A percentile compares a stretch with the other conserved stretches of the same genome.
Conservation (phyloP, 495 filamentous ascomycete genomes). For the Penicillium herquei region DNA sequence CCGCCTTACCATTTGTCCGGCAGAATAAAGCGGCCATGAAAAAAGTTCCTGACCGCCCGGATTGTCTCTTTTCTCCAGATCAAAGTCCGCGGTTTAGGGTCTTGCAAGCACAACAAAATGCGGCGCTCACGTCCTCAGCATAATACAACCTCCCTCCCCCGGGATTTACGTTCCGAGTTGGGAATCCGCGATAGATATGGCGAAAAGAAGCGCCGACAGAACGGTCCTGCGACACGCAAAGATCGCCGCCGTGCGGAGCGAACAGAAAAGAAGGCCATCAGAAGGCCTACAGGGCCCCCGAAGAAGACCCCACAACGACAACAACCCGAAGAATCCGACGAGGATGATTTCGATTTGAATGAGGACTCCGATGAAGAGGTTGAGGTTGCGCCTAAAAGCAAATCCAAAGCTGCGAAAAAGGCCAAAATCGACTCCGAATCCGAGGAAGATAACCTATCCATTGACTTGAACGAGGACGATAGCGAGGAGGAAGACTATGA, state of each 20-base stretch:
- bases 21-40: constrained; percentile 23
- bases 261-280: constrained; percentile 49
- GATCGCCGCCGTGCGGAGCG: constrained; percentile 60
- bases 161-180: constrained; percentile 57
- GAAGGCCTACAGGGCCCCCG: constrained; percentile 16
- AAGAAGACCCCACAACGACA: constrained; percentile 8
- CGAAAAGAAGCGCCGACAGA: constrained; percentile 39
- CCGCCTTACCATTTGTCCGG: constrained; percentile 24
- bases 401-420: constrained; percentile 15
- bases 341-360: constrained; percentile 26
- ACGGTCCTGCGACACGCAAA: constrained; percentile 51
- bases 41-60: constrained; percentile 24
- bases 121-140: constrained; percentile 42
- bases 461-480: constrained; percentile 2
- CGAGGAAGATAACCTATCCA: neutral
- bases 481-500: constrained; percentile 1
- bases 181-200: constrained; percentile 46
- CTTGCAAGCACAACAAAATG: constrained; percentile 25
- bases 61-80: neutral
- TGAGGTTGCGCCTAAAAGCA: constrained; percentile 6
- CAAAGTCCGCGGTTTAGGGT: neutral
- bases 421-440: constrained; percentile 11
- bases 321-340: constrained; percentile 24
- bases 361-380: constrained; percentile 14
- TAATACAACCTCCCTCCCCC: constrained; percentile 64